Evolutionary conservation across 2,329 filamentous ascomycete genomes (phyloP), one percentile per base, ranked within the genome.

Genomic region (Gnomoniopsis sp.): DNA sequence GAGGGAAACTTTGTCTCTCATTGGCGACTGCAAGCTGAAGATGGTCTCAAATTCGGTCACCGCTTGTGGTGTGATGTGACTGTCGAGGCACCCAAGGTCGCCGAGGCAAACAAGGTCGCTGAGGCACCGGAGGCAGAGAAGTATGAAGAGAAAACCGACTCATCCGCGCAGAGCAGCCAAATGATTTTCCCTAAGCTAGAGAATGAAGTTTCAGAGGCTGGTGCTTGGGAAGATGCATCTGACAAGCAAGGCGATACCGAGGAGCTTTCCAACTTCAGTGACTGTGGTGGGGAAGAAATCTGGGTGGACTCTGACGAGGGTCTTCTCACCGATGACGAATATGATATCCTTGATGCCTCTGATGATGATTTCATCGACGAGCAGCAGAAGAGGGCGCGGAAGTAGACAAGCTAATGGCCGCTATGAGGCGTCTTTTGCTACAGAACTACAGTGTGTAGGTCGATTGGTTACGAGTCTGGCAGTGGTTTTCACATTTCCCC

Each of bases 131-230:
- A 67, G 51, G 48, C 90, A 89, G 86, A 86, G 89, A 68, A 52
- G 21, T 78, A 67, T 49, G 50, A 90, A 89, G 86, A 86, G 89
- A 68, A 47, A 12, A 34, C 34, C 50, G 62, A 65, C 48, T 23
- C 53, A 17, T 50, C 59, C 26, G 54, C 60, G 4, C 61, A 69
- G 50, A 67, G 71, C 54, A 90, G 88, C 74, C 86, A 87, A 67
- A 97, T 98, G 92, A 93, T 98, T 70, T 98, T 98, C 83, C 95
- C 95, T 61, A 96, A 90, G 74, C 83, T 98, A 43, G 92, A 96
- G 67, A 96, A 96, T 77, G 95, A 98, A 75, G 96, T 92, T 11
- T 91, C 93, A 2, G 80, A 85, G 49, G 41, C 10, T 4, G 12
- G 14, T 41, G 82, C 88, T 21, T 96, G 91, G 76, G 83, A 89